phyloP scores from a whole-genome alignment of 1,284 basidiomycete genomes.

The Cryptococcus maquisensis region DNA sequence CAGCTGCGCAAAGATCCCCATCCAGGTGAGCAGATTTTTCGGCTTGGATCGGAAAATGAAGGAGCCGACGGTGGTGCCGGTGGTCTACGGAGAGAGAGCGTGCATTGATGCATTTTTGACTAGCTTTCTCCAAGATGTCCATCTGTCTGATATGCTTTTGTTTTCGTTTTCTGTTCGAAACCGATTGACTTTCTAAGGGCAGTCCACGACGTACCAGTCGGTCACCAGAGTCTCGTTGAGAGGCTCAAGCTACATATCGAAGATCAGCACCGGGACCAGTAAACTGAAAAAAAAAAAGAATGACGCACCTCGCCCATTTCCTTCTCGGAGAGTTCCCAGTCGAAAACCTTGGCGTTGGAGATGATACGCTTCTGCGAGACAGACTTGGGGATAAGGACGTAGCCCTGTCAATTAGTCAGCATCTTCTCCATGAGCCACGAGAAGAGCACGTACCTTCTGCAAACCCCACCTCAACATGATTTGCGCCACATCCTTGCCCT shows the following conservation, averaged over 20 bases:
- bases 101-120: neutral
- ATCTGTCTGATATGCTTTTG: too few relatives aligned
- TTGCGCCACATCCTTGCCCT: slow-evolving; percentile 48
- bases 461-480: slow-evolving; percentile 54
- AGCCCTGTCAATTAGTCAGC: slow-evolving; percentile 34
- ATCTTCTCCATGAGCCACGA: neutral
- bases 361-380: slow-evolving; percentile 52
- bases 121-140: too few relatives aligned
- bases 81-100: slow-evolving; percentile 17
- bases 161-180: too few relatives aligned
- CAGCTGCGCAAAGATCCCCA: slow-evolving; percentile 12
- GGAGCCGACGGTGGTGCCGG: neutral
- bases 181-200: slow-evolving; percentile 6
- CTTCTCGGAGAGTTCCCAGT: slow-evolving; percentile 49
- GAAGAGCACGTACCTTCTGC: slow-evolving; percentile 45
- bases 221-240: slow-evolving; percentile 49
- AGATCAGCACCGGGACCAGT: neutral
- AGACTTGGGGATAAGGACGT: slow-evolving; percentile 52
- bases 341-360: slow-evolving; percentile 51
- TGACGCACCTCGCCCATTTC: slow-evolving; percentile 50
- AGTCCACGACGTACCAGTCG: slow-evolving; percentile 49
- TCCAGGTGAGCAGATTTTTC: slow-evolving; percentile 8
- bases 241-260: slow-evolving; percentile 28
- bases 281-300: neutral
- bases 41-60: neutral